Percentiles rank a stretch among this genome's conserved stretches.
Evolutionary conservation across 2,329 filamentous ascomycete species (phyloP).

Genomic region (Plenodomus lindquistii): DNA sequence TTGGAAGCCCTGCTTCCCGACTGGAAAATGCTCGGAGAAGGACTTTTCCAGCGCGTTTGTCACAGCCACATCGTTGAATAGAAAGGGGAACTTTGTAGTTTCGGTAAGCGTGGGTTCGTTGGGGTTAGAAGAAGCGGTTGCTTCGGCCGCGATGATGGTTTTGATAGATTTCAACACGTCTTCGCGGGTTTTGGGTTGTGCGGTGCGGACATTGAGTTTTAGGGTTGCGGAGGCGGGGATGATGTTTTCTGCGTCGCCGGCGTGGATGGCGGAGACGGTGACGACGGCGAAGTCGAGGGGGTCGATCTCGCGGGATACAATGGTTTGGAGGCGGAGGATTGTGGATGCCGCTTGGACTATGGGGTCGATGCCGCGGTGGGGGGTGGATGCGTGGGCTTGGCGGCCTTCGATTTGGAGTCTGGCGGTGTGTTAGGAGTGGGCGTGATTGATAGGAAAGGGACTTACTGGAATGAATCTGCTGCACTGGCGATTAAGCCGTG

Average conservation of each 20-base stretch:
- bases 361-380: slow-evolving; percentile 61
- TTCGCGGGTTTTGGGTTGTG: slow-evolving; percentile 51
- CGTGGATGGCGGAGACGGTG: slow-evolving; percentile 62
- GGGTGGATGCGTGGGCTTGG: slow-evolving; percentile 62
- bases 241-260: slow-evolving; percentile 64
- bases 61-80: slow-evolving; percentile 55
- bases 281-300: slow-evolving; percentile 60
- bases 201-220: slow-evolving; percentile 59
- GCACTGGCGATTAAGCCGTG: slow-evolving; percentile 48
- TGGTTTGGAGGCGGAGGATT: slow-evolving; percentile 62
- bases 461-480: slow-evolving; percentile 45
- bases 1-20: slow-evolving; percentile 35
- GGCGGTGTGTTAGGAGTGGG: slow-evolving; percentile 24
- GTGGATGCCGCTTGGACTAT: slow-evolving; percentile 61
- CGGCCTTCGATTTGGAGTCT: slow-evolving; percentile 62
- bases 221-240: slow-evolving; percentile 60
- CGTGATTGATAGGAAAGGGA: not conserved
- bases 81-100: slow-evolving; percentile 51
- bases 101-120: slow-evolving; percentile 50
- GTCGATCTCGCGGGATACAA: slow-evolving; percentile 60
- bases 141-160: slow-evolving; percentile 61
- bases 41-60: slow-evolving; percentile 48
- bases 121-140: slow-evolving; percentile 52
- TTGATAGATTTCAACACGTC: slow-evolving; percentile 53
- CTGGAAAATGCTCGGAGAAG: slow-evolving; percentile 53